Conservation (phyloP, 805 yeast genomes). For the Ogataea zsoltii region DNA sequence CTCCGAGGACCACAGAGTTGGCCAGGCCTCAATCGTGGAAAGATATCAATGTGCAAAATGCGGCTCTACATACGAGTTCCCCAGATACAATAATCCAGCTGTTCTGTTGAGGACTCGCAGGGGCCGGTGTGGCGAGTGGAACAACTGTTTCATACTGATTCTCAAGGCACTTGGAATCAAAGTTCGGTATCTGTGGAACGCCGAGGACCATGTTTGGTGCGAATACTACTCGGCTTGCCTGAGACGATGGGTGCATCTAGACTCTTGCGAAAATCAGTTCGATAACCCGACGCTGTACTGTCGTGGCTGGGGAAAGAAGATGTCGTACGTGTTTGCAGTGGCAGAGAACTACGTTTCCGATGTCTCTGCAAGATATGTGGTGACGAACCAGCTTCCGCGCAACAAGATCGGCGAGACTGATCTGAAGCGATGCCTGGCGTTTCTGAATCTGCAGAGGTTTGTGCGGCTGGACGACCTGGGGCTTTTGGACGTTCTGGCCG, state of each 20-base stretch:
- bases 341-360: conserved; percentile 64
- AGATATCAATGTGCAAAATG: conserved; percentile 62
- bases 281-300: conserved; percentile 80
- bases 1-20: conserved; percentile 43
- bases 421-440: conserved; percentile 36
- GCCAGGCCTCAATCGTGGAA: conserved; percentile 62
- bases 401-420: conserved; percentile 42
- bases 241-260: conserved; percentile 83
- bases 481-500: conserved; percentile 39
- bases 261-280: conserved; percentile 82
- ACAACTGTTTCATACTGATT: conserved; percentile 73
- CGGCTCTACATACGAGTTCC: conserved; percentile 52
- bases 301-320: conserved; percentile 88
- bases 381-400: conserved; percentile 48
- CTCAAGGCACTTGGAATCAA: conserved; percentile 65
- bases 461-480: conserved; percentile 34
- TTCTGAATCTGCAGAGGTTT: conserved; percentile 40
- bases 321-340: conserved; percentile 84
- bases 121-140: conserved; percentile 98
- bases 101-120: conserved; percentile 58
- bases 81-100: conserved; percentile 71
- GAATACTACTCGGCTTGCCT: conserved; percentile 69
- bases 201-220: conserved; percentile 96
- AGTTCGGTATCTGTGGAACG: conserved; percentile 79
- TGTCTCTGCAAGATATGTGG: conserved; percentile 68